Percentiles rank a stretch among this genome's conserved stretches.
phyloP scores from a whole-genome alignment of 116 monocot genomes.

The Posidonia oceanica region DNA sequence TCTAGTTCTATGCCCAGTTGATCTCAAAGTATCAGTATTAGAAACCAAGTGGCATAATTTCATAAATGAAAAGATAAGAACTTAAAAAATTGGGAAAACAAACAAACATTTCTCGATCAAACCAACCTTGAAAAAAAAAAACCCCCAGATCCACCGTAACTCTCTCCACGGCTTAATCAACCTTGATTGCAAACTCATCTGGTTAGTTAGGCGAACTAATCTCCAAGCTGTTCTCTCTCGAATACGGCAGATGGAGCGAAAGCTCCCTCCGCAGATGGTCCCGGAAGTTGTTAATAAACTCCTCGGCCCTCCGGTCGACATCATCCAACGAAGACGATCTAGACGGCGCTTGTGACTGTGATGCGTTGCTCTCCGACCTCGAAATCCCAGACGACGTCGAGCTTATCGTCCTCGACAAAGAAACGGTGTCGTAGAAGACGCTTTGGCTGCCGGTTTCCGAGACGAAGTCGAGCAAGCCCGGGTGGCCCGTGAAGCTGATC shows the following conservation, averaged over 20 bases:
- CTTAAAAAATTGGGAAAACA: too few species aligned
- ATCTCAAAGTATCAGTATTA: too few species aligned
- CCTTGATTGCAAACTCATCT: neutral
- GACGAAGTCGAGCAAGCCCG: constrained; percentile 28
- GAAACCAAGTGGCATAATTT: too few species aligned
- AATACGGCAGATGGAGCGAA: neutral
- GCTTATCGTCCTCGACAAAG: constrained; percentile 13
- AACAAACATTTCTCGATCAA: too few species aligned
- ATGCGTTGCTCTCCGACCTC: constrained; percentile 8
- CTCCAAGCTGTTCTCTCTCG: neutral
- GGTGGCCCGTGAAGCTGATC: constrained; percentile 15
- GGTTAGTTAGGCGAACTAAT: neutral
- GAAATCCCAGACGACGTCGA: constrained; percentile 1
- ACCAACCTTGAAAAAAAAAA: too few species aligned
- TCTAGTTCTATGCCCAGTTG: too few species aligned
- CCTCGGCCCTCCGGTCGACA: constrained; percentile 29
- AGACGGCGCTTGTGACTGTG: neutral
- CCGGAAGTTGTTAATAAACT: constrained; percentile 36
- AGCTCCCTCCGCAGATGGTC: constrained; percentile 24
- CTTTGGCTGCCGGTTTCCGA: neutral
- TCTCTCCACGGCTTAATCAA: neutral
- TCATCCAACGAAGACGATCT: constrained; percentile 16
- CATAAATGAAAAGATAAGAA: too few species aligned
- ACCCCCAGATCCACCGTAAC: too few species aligned
- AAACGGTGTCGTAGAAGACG: neutral